These are phyloP conservation scores for Oenanthe sinensis DNA, from an alignment of 129 eudicot genomes.

Conservation along the genomic window DNA sequence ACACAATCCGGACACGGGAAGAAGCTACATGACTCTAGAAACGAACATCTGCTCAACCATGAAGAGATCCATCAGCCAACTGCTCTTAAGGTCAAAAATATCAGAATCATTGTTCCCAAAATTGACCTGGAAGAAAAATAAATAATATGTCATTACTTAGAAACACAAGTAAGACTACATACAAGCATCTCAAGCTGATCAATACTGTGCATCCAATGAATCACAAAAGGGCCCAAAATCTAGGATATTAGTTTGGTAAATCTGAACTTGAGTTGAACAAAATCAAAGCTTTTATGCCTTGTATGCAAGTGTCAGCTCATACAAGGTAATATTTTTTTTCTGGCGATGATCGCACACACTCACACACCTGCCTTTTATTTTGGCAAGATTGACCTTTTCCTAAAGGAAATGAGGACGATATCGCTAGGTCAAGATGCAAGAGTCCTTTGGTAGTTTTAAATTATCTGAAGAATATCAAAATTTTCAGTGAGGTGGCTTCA, in stretches of 20 bases:
- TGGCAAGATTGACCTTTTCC: too few relatives aligned
- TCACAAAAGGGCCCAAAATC: background rate
- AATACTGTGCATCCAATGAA: background rate
- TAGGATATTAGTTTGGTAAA: background rate
- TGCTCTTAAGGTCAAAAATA: conserved; percentile 68
- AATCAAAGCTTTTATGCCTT: background rate
- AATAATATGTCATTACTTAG: background rate
- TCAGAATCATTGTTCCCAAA: conserved; percentile 72
- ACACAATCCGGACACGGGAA: background rate
- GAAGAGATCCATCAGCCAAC: conserved; percentile 33
- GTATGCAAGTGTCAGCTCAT: background rate
- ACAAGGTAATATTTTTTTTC: background rate
- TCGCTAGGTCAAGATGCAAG: background rate
- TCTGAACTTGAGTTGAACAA: background rate
- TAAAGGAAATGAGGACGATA: background rate
- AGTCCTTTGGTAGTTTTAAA: background rate
- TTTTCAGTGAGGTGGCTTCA: background rate
- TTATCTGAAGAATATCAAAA: background rate
- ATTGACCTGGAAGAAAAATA: conserved; percentile 52
- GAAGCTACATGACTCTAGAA: background rate
- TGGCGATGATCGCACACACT: too few relatives aligned
- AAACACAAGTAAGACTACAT: background rate
- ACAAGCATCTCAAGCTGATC: background rate
- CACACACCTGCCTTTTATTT: too few relatives aligned
- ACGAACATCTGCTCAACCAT: conserved; percentile 19